Conservation (phyloP, 176 grass and related monocot genomes). For the Aegilops longissima region DNA sequence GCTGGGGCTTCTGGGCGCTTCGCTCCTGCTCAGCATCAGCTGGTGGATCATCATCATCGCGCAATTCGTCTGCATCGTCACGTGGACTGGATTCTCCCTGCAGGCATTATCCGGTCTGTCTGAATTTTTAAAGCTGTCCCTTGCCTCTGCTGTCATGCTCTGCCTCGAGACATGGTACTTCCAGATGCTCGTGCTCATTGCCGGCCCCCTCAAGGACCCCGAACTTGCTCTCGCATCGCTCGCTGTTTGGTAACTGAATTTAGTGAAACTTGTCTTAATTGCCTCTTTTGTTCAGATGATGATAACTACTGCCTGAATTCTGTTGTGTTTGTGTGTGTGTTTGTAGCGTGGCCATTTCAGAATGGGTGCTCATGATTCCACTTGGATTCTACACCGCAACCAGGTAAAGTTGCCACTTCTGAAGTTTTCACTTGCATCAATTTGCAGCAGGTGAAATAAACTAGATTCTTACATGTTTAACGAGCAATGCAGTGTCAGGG, state of each 20-base stretch:
- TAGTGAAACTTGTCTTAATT: no score
- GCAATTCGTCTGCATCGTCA: constrained; percentile 61
- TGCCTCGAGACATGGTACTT: constrained; percentile 67
- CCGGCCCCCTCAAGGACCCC: constrained; percentile 44
- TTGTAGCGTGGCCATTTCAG: constrained; percentile 70
- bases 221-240: constrained; percentile 56
- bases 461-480: no score
- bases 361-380: constrained; percentile 85
- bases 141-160: constrained; percentile 75
- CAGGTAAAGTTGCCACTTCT: constrained; percentile 35
- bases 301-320: not conserved
- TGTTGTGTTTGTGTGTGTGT: not conserved
- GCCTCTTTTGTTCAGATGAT: not conserved
- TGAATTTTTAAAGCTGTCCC: constrained; percentile 41
- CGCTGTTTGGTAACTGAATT: constrained; percentile 44
- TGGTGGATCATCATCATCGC: constrained; percentile 57
- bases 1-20: constrained; percentile 56
- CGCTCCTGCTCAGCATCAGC: constrained; percentile 52
- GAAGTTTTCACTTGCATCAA: not conserved
- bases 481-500: constrained; percentile 35
- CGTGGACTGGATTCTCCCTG: constrained; percentile 57
- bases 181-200: constrained; percentile 52
- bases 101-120: constrained; percentile 52
- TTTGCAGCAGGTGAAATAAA: no score
- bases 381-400: constrained; percentile 81